Evolutionary conservation across 2,329 filamentous ascomycete genomes (phyloP).

Genomic region (Berkeleyomyces basicola): DNA sequence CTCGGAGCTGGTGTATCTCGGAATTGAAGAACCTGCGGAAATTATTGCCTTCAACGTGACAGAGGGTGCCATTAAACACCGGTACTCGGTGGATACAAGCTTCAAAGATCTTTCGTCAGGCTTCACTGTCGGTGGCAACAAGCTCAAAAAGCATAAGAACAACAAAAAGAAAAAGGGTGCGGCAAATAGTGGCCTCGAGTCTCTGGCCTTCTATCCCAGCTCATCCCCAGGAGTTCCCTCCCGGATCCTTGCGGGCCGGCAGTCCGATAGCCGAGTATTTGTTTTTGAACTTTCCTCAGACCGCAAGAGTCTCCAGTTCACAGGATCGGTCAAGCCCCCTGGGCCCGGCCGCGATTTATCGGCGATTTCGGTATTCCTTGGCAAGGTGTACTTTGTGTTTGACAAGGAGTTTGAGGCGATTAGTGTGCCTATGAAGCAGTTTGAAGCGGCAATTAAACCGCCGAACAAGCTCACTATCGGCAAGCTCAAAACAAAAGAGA

Average conservation of each 20-base stretch:
- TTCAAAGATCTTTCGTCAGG: background rate
- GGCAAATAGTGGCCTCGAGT: constrained; percentile 6
- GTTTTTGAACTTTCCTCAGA: constrained; percentile 8
- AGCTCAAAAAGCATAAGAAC: constrained; percentile 11
- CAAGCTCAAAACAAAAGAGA: background rate
- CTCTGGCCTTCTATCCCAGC: constrained; percentile 8
- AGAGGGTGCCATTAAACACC: constrained; percentile 4
- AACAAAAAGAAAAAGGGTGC: background rate
- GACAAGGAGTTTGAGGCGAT: constrained; percentile 9
- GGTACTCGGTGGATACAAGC: background rate
- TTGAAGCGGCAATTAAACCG: constrained; percentile 4
- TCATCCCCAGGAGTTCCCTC: background rate
- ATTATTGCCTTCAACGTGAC: constrained; percentile 11
- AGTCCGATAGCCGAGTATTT: constrained; percentile 9
- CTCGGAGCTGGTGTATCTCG: constrained; percentile 11
- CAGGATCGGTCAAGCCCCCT: constrained; percentile 9
- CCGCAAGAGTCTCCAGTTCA: constrained; percentile 2
- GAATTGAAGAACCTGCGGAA: constrained; percentile 6
- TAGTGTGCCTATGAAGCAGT: constrained; percentile 7
- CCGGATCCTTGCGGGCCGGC: constrained; percentile 8
- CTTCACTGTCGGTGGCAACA: background rate
- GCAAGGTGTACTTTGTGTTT: constrained; percentile 11
- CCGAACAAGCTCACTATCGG: background rate
- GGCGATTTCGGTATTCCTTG: constrained; percentile 10
- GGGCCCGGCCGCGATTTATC: constrained; percentile 11